Percentiles rank a stretch among this genome's conserved stretches.
Evolutionary conservation across 2,329 filamentous ascomycete genomes (phyloP).

Genomic region (Exophiala calicioides): DNA sequence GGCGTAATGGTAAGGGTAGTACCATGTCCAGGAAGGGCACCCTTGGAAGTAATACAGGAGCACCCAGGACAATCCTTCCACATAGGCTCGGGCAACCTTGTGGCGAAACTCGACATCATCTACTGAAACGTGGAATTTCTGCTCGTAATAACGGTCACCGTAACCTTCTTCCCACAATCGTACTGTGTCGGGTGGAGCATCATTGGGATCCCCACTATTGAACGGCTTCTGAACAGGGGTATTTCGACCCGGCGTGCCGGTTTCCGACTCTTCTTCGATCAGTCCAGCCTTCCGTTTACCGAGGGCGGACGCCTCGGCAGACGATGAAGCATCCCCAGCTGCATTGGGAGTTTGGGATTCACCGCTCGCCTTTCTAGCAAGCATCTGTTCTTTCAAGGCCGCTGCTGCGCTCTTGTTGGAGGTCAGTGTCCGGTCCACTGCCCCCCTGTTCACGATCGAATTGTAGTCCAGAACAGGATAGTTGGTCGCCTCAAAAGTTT

Average conservation of each 20-base stretch:
- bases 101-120: slow-evolving; percentile 83
- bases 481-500: slow-evolving; percentile 25
- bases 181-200: slow-evolving; percentile 72
- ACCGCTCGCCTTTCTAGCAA: slow-evolving; percentile 43
- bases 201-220: slow-evolving; percentile 35
- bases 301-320: slow-evolving; percentile 47
- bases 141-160: slow-evolving; percentile 91
- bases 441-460: slow-evolving; percentile 76
- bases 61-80: slow-evolving; percentile 93
- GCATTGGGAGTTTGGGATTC: slow-evolving; percentile 30
- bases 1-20: slow-evolving; percentile 97
- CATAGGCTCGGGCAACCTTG: slow-evolving; percentile 86
- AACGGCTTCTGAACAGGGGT: slow-evolving; percentile 54
- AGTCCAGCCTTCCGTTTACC: slow-evolving; percentile 78
- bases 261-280: slow-evolving; percentile 59
- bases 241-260: slow-evolving; percentile 60
- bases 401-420: slow-evolving; percentile 96
- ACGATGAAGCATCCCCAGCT: slow-evolving; percentile 23
- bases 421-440: slow-evolving; percentile 67
- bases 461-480: slow-evolving; percentile 70
- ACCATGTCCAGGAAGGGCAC: slow-evolving; percentile 98
- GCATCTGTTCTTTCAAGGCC: slow-evolving; percentile 77
- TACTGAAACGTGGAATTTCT: slow-evolving; percentile 86
- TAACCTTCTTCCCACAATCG: slow-evolving; percentile 95
- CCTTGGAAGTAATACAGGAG: slow-evolving; percentile 97